Percentiles rank a stretch among this genome's conserved stretches.
phyloP scores from a whole-genome alignment of 2,329 filamentous ascomycete genomes.

The Cercospora berteroae region DNA sequence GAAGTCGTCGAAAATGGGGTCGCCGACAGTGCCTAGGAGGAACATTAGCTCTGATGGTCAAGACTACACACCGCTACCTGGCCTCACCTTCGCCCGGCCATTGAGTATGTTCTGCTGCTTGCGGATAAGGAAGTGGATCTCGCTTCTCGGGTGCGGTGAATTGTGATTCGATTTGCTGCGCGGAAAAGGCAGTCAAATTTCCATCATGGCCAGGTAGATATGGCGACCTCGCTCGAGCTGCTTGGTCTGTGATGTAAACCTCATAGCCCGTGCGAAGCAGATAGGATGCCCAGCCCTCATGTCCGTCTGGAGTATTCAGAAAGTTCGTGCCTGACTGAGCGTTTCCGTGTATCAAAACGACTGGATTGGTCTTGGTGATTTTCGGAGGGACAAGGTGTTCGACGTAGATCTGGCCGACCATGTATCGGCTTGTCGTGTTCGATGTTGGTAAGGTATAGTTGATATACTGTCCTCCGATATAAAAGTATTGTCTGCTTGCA shows the following conservation, averaged over 20 bases:
- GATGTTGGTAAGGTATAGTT: slow-evolving; percentile 19
- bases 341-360: slow-evolving; percentile 48
- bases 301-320: slow-evolving; percentile 50
- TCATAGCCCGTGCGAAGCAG: slow-evolving; percentile 48
- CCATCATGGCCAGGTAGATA: slow-evolving; percentile 24
- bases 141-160: slow-evolving; percentile 39
- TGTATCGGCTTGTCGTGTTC: slow-evolving; percentile 22
- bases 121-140: slow-evolving; percentile 35
- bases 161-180: slow-evolving; percentile 35
- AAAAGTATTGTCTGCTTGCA: slow-evolving; percentile 21
- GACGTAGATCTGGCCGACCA: slow-evolving; percentile 54
- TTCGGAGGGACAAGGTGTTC: slow-evolving; percentile 42
- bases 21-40: slow-evolving; percentile 38
- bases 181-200: slow-evolving; percentile 17
- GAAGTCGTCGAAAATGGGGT: slow-evolving; percentile 52
- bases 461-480: slow-evolving; percentile 30
- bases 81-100: slow-evolving; percentile 38
- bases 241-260: slow-evolving; percentile 47
- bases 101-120: slow-evolving; percentile 46
- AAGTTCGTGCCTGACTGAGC: slow-evolving; percentile 44
- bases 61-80: neutral
- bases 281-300: slow-evolving; percentile 49
- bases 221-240: slow-evolving; percentile 38
- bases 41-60: neutral
- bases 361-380: slow-evolving; percentile 30